Evolutionary conservation across 805 yeast species (phyloP), one percentile per base, ranked within the genome.

Genomic region (Candida jianshihensis): DNA sequence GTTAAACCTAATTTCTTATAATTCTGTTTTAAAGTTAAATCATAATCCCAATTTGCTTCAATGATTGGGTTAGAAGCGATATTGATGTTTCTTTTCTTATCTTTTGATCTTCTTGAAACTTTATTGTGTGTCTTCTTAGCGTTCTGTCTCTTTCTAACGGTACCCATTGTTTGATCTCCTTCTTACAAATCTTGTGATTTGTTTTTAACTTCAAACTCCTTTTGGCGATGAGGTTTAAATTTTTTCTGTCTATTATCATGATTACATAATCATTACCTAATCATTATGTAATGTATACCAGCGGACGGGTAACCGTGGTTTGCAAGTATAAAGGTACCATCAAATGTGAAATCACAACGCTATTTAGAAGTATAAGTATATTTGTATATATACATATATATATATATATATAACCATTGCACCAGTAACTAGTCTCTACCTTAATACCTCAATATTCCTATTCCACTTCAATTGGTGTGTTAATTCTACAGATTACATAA

Each of bases 11-110:
- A 63, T 44, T 68, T 75, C 49, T 80, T 79, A 62, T 92, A 90
- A 59, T 92, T 92, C 56, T 92, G 97, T 35, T 77, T 70, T 41
- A 89, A 63, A 0, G 97, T 89, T 38, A 81, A 67, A 11, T 73
- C 71, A 40, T 78, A 73, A 60, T 92, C 96, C 98, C 98, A 92
- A 58, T 88, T 73, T 24, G 77, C 84, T 5, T 87, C 94, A 43
- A 92, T 83, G 43, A 92, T 74, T 2, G 95, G 84, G 54, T 87
- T 86, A 0, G 84, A 69, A 33, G 70, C 69, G 22, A 84, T 75
- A 42, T 77, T 77, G 40, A 80, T 64, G 47, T 79, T 70, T 54
- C 82, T 73, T 48, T 78, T 80, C 50, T 73, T 77, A 52, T 83
- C 89, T 56, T 86, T 86, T 33, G 56, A 57, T 46, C 78, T 70